Base-by-base conservation (phyloP, 2,329 filamentous ascomycete genomes). In the Ophiostoma piceae region DNA sequence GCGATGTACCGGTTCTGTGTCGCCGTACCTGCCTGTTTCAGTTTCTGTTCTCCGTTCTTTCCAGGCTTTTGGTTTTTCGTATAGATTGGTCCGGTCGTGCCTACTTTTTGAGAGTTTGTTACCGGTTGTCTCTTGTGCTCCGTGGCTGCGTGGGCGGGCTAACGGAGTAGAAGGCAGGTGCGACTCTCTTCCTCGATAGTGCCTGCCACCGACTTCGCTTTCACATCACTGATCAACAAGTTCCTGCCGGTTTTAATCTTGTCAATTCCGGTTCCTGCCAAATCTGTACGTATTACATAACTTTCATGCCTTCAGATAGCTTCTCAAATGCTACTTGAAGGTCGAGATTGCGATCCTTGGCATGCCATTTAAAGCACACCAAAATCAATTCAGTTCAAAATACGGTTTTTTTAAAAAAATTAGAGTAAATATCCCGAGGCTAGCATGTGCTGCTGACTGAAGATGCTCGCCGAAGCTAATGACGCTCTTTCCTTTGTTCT, bases 401-500 rank as follows among this genome's bases (percentile, higher is more conserved):
- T 29, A 1, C 26, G 2, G 26, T 29, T 2, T 29, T n/a, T n/a
- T n/a, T n/a, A n/a, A 29, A 29, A 29, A 2, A 29, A 29, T 29
- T 29, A 29, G 26, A 29, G 26, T 29, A 29, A 29, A 29, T 29
- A 29, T 29, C 26, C 26, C 43, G 43, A 26, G 51, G 51, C 51
- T 11, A 12, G 51, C n/a, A 26, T 57, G 51, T 57, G 51, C 51
- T 57, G 51, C 51, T 57, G n/a, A 57, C 51, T 57, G 51, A 4
- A 57, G n/a, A 8, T 57, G 9, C 3, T n/a, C 35, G 16, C 3
- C 51, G 8, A 57, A 57, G 22, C 22, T 26, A 22, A 11, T 57
- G 51, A 4, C 51, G 51, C 51, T 57, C 51, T 57, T 57, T 57
- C 51, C 51, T 57, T 57, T 57, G 51, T 57, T 57, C 22, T 47